Conservation (phyloP, 2,329 filamentous ascomycete species). For the Fusarium paranaense region DNA sequence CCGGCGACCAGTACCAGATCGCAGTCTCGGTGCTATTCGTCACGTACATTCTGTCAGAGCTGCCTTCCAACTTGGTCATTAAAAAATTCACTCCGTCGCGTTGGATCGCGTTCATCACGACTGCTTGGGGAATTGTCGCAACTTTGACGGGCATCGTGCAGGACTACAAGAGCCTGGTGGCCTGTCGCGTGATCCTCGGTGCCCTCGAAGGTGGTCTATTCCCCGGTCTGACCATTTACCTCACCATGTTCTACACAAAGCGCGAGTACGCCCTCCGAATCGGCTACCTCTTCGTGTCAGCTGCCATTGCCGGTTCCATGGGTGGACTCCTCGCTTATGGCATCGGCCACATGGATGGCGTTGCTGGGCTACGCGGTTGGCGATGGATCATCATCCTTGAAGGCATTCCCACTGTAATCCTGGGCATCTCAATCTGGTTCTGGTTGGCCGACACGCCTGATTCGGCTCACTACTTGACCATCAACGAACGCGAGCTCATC, state of each 20-base stretch:
- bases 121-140: slow-evolving; percentile 58
- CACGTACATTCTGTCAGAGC: slow-evolving; percentile 54
- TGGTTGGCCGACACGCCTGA: slow-evolving; percentile 50
- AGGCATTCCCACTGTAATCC: slow-evolving; percentile 50
- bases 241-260: slow-evolving; percentile 45
- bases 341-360: slow-evolving; percentile 49
- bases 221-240: slow-evolving; percentile 50
- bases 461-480: slow-evolving; percentile 67
- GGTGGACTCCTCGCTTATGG: slow-evolving; percentile 47
- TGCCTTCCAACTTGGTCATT: slow-evolving; percentile 56
- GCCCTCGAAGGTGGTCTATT: slow-evolving; percentile 60
- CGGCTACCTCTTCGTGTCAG: slow-evolving; percentile 42
- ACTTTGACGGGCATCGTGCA: slow-evolving; percentile 61
- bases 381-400: slow-evolving; percentile 72
- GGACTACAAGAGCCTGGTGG: slow-evolving; percentile 47
- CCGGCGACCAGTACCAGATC: slow-evolving; percentile 67
- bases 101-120: slow-evolving; percentile 41
- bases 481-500: slow-evolving; percentile 59
- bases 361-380: slow-evolving; percentile 46
- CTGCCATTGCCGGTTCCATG: slow-evolving; percentile 40
- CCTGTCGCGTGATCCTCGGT: slow-evolving; percentile 58
- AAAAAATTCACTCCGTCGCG: slow-evolving; percentile 52
- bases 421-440: slow-evolving; percentile 44
- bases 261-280: slow-evolving; percentile 42
- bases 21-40: slow-evolving; percentile 49